Conservation (phyloP, 257 asterid genomes). For the Craterostigma plantagineum region DNA sequence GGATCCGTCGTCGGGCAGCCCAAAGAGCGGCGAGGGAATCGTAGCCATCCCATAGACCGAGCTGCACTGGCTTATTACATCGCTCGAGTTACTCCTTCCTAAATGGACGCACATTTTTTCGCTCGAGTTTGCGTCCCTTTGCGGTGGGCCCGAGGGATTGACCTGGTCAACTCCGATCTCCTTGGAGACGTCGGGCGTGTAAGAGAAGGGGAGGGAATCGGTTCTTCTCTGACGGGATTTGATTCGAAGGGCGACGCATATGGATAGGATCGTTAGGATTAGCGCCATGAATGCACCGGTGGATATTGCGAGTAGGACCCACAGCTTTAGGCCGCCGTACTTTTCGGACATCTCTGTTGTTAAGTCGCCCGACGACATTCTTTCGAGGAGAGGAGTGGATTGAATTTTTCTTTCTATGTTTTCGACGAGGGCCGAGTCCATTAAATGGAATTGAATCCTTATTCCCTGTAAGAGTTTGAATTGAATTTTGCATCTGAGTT, state of each 20-base stretch:
- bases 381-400: conserved; percentile 11
- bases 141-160: conserved; percentile 24
- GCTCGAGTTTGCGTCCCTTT: conserved; percentile 31
- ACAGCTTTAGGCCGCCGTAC: conserved; percentile 56
- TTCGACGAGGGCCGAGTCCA: conserved; percentile 15
- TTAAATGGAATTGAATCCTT: conserved; percentile 14
- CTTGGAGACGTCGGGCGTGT: conserved; percentile 67
- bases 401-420: conserved; percentile 1
- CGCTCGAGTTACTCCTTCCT: conserved; percentile 64
- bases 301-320: conserved; percentile 71
- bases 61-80: conserved; percentile 71
- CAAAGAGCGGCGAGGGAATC: conserved; percentile 77
- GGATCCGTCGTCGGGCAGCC: conserved; percentile 79
- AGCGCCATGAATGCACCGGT: conserved; percentile 61
- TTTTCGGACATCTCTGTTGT: conserved; percentile 41
- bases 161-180: conserved; percentile 67
- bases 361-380: conserved; percentile 48
- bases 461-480: too few species aligned
- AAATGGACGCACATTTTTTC: conserved; percentile 60
- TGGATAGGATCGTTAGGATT: conserved; percentile 51
- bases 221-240: conserved; percentile 33
- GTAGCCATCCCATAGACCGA: conserved; percentile 47
- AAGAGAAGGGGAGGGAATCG: conserved; percentile 29
- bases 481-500: too few species aligned
- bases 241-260: conserved; percentile 54